phyloP scores from a whole-genome alignment of 768 basidiomycete genomes.

The Leccinum obscurum region DNA sequence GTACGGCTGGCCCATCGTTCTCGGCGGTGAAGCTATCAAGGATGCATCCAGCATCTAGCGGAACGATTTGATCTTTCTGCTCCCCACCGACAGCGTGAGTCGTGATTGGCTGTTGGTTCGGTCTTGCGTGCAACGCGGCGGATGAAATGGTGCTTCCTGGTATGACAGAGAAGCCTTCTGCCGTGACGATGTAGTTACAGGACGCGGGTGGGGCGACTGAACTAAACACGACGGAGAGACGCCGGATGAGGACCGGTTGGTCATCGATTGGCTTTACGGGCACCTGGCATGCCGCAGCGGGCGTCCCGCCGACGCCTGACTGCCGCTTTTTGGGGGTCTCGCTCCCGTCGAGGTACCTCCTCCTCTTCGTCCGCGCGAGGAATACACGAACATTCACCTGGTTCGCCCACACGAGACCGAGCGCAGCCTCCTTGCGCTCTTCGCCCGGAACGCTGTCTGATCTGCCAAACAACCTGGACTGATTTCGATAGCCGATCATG shows the following conservation, averaged over 20 bases:
- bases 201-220: constrained; percentile 56
- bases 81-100: background rate
- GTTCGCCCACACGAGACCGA: constrained; percentile 94
- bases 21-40: constrained; percentile 26
- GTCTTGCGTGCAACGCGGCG: constrained; percentile 1
- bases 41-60: constrained; percentile 43
- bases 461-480: constrained; percentile 75
- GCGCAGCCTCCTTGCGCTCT: constrained; percentile 70
- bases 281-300: background rate
- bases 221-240: constrained; percentile 78
- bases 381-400: constrained; percentile 85
- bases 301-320: constrained; percentile 11
- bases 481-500: constrained; percentile 64
- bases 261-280: constrained; percentile 33
- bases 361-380: constrained; percentile 65
- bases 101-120: constrained; percentile 11
- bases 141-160: constrained; percentile 23
- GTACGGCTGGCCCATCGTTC: constrained; percentile 25
- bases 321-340: constrained; percentile 31
- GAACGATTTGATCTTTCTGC: constrained; percentile 29
- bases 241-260: constrained; percentile 58
- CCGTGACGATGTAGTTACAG: constrained; percentile 74
- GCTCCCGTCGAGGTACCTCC: constrained; percentile 50
- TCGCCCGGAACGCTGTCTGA: constrained; percentile 59
- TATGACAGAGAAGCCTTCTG: constrained; percentile 50